Conservation (phyloP, 2,329 filamentous ascomycete species). For the Epichloe scottii region DNA sequence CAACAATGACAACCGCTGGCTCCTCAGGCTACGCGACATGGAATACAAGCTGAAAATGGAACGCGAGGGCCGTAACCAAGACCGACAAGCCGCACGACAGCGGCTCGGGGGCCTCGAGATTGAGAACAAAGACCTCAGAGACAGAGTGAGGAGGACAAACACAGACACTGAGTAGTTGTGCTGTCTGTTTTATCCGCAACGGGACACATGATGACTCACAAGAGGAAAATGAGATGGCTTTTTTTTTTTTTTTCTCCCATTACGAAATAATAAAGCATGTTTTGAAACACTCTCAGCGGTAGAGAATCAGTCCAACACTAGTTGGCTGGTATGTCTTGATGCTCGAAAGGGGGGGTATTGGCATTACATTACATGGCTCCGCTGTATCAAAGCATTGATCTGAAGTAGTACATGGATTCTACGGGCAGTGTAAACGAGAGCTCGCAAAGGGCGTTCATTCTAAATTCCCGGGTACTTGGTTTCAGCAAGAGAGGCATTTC, state of each 20-base stretch:
- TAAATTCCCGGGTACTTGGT: too few species aligned
- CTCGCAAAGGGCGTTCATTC: too few species aligned
- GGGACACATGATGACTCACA: not conserved
- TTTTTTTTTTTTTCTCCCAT: too few species aligned
- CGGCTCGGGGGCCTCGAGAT: conserved; percentile 63
- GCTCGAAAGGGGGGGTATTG: too few species aligned
- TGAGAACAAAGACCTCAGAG: conserved; percentile 59
- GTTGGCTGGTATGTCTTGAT: not conserved
- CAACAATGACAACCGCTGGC: conserved; percentile 60
- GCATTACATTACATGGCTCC: too few species aligned
- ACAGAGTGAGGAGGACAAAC: conserved; percentile 38
- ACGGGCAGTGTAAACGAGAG: too few species aligned
- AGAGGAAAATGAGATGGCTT: not conserved
- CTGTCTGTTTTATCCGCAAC: conserved; percentile 1
- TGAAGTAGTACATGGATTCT: too few species aligned
- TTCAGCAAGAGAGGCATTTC: too few species aligned
- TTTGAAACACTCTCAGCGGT: not conserved
- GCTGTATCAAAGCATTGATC: too few species aligned
- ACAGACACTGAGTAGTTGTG: conserved; percentile 7
- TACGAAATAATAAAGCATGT: not conserved
- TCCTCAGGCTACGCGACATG: conserved; percentile 72
- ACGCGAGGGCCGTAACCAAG: conserved; percentile 71
- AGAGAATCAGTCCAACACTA: not conserved
- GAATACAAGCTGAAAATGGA: conserved; percentile 84
- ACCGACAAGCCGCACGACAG: conserved; percentile 72